phyloP scores from a whole-genome alignment of 768 basidiomycete species.

The Baorangia bicolor region DNA sequence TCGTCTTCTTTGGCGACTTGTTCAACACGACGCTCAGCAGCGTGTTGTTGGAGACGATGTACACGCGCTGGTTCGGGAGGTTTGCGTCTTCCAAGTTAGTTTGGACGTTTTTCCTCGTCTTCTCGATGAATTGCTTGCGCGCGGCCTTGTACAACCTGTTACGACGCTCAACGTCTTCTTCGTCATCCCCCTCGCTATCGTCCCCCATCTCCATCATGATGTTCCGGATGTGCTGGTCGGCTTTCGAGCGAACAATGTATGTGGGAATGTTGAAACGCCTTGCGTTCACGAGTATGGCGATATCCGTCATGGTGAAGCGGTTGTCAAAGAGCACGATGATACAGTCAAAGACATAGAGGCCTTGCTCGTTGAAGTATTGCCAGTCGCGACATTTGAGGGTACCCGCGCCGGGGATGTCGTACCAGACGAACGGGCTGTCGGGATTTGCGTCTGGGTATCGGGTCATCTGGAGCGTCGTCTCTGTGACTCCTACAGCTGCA shows the following conservation, averaged over 20 bases:
- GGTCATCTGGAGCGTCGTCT: conserved; percentile 17
- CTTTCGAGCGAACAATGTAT: conserved; percentile 24
- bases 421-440: conserved; percentile 20
- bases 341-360: conserved; percentile 26
- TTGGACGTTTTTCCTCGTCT: conserved; percentile 17
- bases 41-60: conserved; percentile 24
- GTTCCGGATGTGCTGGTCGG: conserved; percentile 23
- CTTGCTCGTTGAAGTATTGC: conserved; percentile 25
- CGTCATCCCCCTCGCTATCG: conserved; percentile 19
- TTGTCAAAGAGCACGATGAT: conserved; percentile 23
- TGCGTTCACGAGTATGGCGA: conserved; percentile 19
- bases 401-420: conserved; percentile 24
- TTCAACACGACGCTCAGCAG: conserved; percentile 20
- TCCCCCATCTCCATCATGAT: conserved; percentile 20
- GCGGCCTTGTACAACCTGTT: conserved; percentile 9
- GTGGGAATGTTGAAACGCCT: conserved; percentile 19
- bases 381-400: conserved; percentile 19
- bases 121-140: conserved; percentile 16
- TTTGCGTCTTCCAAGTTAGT: conserved; percentile 21
- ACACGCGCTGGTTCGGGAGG: conserved; percentile 27
- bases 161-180: conserved; percentile 5
- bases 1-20: conserved; percentile 16
- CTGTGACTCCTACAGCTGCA: conserved; percentile 19
- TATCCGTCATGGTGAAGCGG: conserved; percentile 23
- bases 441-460: conserved; percentile 18